These are phyloP conservation scores for Cicer pinnatifidum DNA, from an alignment of 306 rosid genomes.

Conservation along the genomic window DNA sequence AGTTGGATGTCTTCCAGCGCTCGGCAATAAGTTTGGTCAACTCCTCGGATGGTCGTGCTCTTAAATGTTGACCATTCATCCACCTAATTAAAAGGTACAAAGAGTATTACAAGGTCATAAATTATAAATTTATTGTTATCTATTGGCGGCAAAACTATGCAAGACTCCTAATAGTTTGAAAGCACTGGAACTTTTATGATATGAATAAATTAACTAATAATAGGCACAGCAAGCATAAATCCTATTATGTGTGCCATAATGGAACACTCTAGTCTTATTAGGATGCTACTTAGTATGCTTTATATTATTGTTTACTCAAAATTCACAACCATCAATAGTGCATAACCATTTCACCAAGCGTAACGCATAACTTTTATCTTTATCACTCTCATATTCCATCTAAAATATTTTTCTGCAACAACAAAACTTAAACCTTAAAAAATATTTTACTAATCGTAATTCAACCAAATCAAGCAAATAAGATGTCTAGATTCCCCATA, in stretches of 20 bases:
- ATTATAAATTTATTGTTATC: neutral
- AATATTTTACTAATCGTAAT: no score
- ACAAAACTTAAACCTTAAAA: no score
- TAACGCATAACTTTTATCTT: no score
- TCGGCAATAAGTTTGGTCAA: slow-evolving; percentile 72
- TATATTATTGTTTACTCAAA: no score
- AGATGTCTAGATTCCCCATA: no score
- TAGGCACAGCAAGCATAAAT: slow-evolving; percentile 15
- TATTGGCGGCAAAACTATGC: slow-evolving; percentile 17
- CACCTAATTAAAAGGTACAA: slow-evolving; percentile 59
- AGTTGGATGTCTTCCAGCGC: slow-evolving; percentile 71
- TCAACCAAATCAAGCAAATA: no score
- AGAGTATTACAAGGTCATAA: slow-evolving; percentile 13
- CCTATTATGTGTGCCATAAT: neutral
- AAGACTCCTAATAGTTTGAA: slow-evolving; percentile 8
- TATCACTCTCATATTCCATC: no score
- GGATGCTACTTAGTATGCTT: no score
- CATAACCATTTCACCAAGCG: no score
- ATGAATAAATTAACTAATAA: slow-evolving; percentile 16
- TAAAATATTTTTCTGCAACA: no score
- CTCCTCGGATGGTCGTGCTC: slow-evolving; percentile 72
- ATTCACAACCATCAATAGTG: no score
- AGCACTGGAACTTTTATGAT: neutral
- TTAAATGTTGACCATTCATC: slow-evolving; percentile 97
- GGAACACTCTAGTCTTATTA: no score